A percentile compares a stretch with the other conserved stretches of the same genome.
Conservation (phyloP, 306 rosid species). For the Canavalia gladiata region DNA sequence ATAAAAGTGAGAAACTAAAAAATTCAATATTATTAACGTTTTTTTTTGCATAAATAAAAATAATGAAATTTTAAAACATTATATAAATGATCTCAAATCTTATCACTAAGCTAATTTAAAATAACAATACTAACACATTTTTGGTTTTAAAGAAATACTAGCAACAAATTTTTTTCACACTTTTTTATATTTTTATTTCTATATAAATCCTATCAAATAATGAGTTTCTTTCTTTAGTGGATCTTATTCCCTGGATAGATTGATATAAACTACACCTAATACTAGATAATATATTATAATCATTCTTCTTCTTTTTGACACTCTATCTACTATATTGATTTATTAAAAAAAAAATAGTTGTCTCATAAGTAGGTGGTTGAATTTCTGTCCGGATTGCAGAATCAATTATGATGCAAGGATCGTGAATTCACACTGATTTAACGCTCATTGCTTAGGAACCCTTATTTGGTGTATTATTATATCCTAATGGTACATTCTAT, state of each 20-base stretch:
- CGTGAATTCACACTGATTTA: neutral
- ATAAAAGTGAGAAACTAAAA: too few species aligned
- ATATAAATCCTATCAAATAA: neutral
- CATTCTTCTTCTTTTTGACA: too few species aligned
- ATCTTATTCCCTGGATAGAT: neutral
- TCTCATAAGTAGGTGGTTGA: slow-evolving; percentile 10
- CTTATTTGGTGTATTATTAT: neutral
- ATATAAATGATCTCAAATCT: too few species aligned
- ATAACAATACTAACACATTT: too few species aligned
- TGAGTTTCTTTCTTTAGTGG: neutral
- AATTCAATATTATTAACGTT: too few species aligned
- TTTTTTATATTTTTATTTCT: neutral
- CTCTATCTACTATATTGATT: neutral
- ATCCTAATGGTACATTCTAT: neutral
- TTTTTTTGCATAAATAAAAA: too few species aligned
- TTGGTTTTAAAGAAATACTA: neutral
- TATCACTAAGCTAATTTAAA: too few species aligned
- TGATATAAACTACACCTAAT: too few species aligned
- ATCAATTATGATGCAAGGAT: neutral
- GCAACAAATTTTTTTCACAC: neutral
- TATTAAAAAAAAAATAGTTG: neutral
- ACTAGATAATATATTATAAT: too few species aligned
- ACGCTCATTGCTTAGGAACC: neutral
- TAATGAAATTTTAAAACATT: too few species aligned
- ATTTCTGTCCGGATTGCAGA: neutral